These are phyloP conservation scores for Monosporascus sp. DNA, from an alignment of 2,329 filamentous ascomycete species.

Conservation along the genomic window DNA sequence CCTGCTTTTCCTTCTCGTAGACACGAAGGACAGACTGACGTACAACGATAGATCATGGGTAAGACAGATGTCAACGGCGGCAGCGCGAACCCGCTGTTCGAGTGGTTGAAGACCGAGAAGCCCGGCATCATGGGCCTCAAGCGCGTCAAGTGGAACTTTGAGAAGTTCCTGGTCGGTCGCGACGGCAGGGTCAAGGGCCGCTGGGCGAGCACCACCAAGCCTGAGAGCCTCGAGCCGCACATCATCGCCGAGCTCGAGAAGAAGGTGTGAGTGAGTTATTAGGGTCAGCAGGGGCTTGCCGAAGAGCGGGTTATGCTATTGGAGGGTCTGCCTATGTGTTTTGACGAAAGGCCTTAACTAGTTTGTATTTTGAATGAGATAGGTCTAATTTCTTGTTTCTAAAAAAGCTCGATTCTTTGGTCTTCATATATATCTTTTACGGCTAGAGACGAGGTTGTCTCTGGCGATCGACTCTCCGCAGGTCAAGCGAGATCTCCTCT, in stretches of 20 bases:
- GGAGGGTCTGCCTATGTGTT: conserved; percentile 1
- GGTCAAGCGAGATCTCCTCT: no score
- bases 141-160: conserved; percentile 98
- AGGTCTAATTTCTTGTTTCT: no score
- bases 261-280: conserved; percentile 30
- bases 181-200: conserved; percentile 81
- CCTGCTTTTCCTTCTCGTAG: no score
- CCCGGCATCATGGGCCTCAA: conserved; percentile 83
- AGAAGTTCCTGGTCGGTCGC: conserved; percentile 87
- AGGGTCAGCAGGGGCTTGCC: not conserved
- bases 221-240: conserved; percentile 67
- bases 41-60: conserved; percentile 54
- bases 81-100: conserved; percentile 69
- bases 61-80: conserved; percentile 95
- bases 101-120: conserved; percentile 69
- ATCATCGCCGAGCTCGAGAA: conserved; percentile 71
- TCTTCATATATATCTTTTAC: no score
- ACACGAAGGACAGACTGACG: no score
- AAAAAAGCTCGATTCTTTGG: no score
- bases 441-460: no score
- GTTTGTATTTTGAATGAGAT: no score
- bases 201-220: conserved; percentile 86
- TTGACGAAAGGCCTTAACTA: no score
- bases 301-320: not conserved
- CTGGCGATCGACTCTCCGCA: no score